Evolutionary conservation across 2,329 filamentous ascomycete genomes (phyloP), one percentile per base, ranked within the genome.

Genomic region (Aplosporella prunicola): DNA sequence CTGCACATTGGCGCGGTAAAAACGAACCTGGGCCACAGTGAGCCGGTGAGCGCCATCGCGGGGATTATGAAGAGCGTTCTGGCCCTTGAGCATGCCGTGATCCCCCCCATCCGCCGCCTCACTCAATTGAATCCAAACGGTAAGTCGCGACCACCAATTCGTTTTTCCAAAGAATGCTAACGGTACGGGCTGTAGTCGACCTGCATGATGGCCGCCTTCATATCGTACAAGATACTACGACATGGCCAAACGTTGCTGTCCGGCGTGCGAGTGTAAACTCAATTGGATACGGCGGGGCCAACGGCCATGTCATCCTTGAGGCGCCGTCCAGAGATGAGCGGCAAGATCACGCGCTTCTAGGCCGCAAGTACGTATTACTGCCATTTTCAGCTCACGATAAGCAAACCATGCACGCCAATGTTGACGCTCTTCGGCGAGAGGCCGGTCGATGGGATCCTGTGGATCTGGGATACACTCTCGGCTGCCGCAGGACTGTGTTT

Each of bases 21-120:
- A 40, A 39, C 48, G 5, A 55, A 52, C n/a, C 33, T 60, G 4
- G 57, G 57, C 6, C 57, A 61, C 42, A 38, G 45, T 2, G 56
- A 59, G 41, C 45, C 47, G 1, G 44, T 48, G 3, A 47, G 46
- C 22, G 55, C 47, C 15, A 33, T 60, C 3, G 39, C 53, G 1
- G 39, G 44, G 9, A 14, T 60, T 14, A 46, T 57, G 20, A 60
- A 59, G 39, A 42, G 44, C 4, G 43, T 52, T 4, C 38, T 57
- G 13, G 40, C 44, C 5, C 37, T 58, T 2, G 52, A 59, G 28
- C 39, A 44, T 2, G 47, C 43, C 22, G 25, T 38, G 13, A 50
- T 59, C n/a, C 40, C 36, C 6, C 30, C 30, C 2, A 39, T 48
- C 9, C 53, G 54, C 5, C 35, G 25, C 13, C 40, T 43, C 16